Evolutionary conservation across 2,329 filamentous ascomycete genomes (phyloP).

Genomic region (Simplicillium aogashimaense): DNA sequence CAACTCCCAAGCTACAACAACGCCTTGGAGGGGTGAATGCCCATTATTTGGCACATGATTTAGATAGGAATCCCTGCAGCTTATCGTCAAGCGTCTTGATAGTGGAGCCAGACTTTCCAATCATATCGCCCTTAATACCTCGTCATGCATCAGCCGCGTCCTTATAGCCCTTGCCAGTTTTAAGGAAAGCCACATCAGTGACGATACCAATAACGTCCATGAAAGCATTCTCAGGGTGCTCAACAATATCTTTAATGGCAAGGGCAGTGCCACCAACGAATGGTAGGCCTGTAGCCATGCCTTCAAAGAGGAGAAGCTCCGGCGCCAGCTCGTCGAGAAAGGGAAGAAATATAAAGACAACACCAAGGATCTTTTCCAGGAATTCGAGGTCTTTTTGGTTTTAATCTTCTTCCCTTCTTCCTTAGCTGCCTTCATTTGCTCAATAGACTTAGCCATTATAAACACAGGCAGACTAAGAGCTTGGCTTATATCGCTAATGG

Average conservation of each 20-base stretch:
- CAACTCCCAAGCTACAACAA: too few species aligned
- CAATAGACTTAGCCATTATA: constrained; percentile 3
- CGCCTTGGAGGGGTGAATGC: too few species aligned
- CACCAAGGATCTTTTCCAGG: constrained; percentile 26
- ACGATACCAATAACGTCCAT: constrained; percentile 4
- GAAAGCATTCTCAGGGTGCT: constrained; percentile 1
- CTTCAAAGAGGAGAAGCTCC: too few species aligned
- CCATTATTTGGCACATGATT: constrained; percentile 4
- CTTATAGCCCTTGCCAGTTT: neutral
- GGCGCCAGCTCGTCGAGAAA: constrained; percentile 29
- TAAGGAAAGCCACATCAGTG: constrained; percentile 1
- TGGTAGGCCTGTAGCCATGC: too few species aligned
- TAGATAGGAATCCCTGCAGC: constrained; percentile 3
- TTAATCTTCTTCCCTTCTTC: constrained; percentile 10
- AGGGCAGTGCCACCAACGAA: constrained; percentile 1
- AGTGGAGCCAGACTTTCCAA: constrained; percentile 3
- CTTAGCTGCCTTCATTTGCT: constrained; percentile 11
- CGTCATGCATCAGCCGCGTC: neutral
- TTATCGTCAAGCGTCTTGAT: constrained; percentile 6
- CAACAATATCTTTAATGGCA: constrained; percentile 2
- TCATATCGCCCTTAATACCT: neutral
- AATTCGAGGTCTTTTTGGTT: neutral
- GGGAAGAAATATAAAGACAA: constrained; percentile 37
- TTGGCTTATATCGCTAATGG: constrained; percentile 1
- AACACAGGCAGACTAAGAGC: constrained; percentile 4